Conservation (phyloP, 2,329 filamentous ascomycete species). For the Helminthosporium solani region DNA sequence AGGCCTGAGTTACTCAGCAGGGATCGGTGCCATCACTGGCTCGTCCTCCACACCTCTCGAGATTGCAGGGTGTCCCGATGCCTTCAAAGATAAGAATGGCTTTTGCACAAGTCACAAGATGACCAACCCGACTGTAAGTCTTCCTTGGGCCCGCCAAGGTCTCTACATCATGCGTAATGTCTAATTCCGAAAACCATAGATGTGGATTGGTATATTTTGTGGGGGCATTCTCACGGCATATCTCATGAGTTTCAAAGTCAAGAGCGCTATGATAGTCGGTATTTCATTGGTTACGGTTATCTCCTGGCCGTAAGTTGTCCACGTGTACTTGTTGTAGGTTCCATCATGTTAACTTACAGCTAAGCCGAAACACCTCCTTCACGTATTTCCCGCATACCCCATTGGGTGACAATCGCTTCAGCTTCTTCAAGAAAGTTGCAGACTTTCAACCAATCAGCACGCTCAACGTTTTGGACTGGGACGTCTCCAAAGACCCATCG, state of each 20-base stretch:
- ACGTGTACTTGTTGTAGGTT: not conserved
- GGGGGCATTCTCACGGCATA: constrained; percentile 78
- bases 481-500: constrained; percentile 63
- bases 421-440: constrained; percentile 85
- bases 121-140: constrained; percentile 65
- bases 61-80: constrained; percentile 70
- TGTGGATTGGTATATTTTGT: constrained; percentile 88
- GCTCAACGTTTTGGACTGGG: constrained; percentile 72
- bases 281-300: constrained; percentile 82
- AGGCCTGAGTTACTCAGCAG: constrained; percentile 74
- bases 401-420: constrained; percentile 67
- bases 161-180: constrained; percentile 1
- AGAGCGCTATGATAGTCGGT: constrained; percentile 80
- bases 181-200: constrained; percentile 34
- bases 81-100: constrained; percentile 53
- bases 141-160: constrained; percentile 1
- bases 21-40: constrained; percentile 76
- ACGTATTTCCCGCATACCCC: constrained; percentile 76
- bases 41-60: constrained; percentile 64
- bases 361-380: constrained; percentile 63
- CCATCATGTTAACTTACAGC: constrained; percentile 17
- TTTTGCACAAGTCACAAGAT: constrained; percentile 71
- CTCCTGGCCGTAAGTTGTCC: constrained; percentile 67
- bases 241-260: constrained; percentile 81
- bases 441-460: constrained; percentile 75